Base-by-base conservation (phyloP, 352 stramenopile genomes). In the Phytopythium sindhum region DNA sequence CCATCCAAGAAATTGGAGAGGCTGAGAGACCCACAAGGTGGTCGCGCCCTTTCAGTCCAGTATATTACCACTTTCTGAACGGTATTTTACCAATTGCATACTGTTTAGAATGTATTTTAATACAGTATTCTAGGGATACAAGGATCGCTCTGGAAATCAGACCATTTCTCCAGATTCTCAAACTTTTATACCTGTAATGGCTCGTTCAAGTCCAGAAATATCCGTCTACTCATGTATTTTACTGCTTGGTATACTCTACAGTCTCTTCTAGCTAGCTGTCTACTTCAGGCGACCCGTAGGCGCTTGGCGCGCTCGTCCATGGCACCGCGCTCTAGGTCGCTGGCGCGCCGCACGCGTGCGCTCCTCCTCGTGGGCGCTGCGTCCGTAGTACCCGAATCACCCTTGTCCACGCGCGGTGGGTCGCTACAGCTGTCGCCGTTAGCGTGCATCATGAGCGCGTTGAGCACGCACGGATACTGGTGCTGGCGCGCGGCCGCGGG, bases 391-490 rank as follows among this genome's bases (percentile, higher is more conserved):
- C 62, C 57, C 23, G 61, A 33, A 21, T 57, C 45, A 39, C 48
- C 65, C 74, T 90, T 89, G 60, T 81, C 75, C 37, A 84, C 44
- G 6, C 65, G 29, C 33, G 70, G 65, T 8, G 60, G 33, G 23
- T 90, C 83, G 3, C 69, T 76, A 55, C 88, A 88, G 57, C 77
- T 78, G 24, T 89, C 79, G 62, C 83, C 83, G 57, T 88, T 91
- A 24, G 79, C 77, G 68, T 89, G 83, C 66, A 90, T 83, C 70
- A 92, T 84, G n/a, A 92, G 77, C 42, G 85, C 85, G 63, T 93
- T 91, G 33, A 93, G 75, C 23, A 92, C 81, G 59, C 85, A 92
- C 33, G 85, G 83, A 57, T 89, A 92, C 63, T 91, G 80, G 50
- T 75, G 75, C 63, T 84, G 73, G 72, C 82, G 84, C 50, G 71